Evolutionary conservation across 2,329 filamentous ascomycete genomes (phyloP), one percentile per base, ranked within the genome.

Genomic region (Arthrinium phaeospermum): DNA sequence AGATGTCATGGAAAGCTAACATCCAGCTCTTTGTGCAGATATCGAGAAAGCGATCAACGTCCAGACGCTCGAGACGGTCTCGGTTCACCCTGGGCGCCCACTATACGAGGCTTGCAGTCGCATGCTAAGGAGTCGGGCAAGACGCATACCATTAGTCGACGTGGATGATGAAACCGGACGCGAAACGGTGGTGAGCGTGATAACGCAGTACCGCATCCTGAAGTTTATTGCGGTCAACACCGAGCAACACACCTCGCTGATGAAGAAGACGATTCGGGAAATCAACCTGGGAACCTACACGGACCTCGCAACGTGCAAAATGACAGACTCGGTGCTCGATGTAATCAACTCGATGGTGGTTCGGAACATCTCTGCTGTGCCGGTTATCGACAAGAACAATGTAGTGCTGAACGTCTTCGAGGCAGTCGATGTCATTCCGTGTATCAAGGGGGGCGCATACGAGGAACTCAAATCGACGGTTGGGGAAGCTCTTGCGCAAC

Each of bases 191-290:
- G 94, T 99, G 74, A 98, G 95, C 78, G 96, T 99, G 74, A 93
- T 99, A 73, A 99, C 96, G 0, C 96, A 99, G 82, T 99, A 99
- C 83, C 93, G 97, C 72, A 98, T 99, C 77, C 90, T 99, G 75
- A 99, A 99, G 82, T 99, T 99, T 82, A 97, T 99, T 74, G 95
- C 96, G 14, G 96, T 99, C 83, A 99, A 99, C 83, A 90, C 90
- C 77, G 90, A 92, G 78, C 91, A 92, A 77, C 93, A 97, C 80
- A 98, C 96, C 5, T 92, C 97, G 77, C 90, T 95, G 80, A 85
- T 99, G 74, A 94, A 94, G 80, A 98, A 97, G 84, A 92, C 94
- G 13, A 87, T 99, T 72, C 90, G 91, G 73, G 95, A 98, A 74
- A 89, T 98, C 71, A 90, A 91, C 37, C 87, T 99, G 12, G 97